Evolutionary conservation across 306 rosid genomes (phyloP), one percentile per base, ranked within the genome.

Genomic region (Ceratonia siliqua): DNA sequence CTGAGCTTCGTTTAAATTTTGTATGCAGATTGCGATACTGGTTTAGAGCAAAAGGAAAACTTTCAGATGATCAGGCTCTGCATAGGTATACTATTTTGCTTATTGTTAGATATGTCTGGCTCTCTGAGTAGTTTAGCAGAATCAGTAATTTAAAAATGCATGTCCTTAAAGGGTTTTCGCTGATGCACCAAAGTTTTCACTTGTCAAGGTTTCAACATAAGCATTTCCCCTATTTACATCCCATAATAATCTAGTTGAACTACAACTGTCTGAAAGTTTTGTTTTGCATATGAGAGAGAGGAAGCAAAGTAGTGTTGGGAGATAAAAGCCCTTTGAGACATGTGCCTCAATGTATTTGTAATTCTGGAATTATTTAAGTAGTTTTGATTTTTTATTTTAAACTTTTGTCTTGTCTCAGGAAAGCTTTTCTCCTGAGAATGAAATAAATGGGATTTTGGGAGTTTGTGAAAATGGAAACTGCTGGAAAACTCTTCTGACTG

Each of bases 31-130:
- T 91, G 89, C 86, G 82, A 79, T 94, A 81, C 77, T 94, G 98
- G 98, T 90, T 94, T 85, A 90, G 88, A 86, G 95, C 98, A 41
- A 91, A 63, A 68, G 98, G 96, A 73, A 87, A 83, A 68, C 89
- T 94, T 74, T 88, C 98, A 56, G 97, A 91, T 85, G 98, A 94
- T 85, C 96, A 85, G 78, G 97, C 98, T 62, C 78, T 94, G 93
- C 98, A 94, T 75, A 87, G 97, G 98, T 94, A 70, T 27, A 62
- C 65, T 56, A 45, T 61, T 67, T 32, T 72, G 59, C 72, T 17
- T 39, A 48, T 20, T 65, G 35, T 74, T 65, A 38, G 67, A 53
- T 78, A 24, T 22, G 25, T 43, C 75, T 21, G 1, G 53, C 76
- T 78, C 48, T 72, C 56, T 8, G 25, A 38, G 42, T 70, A 64